A percentile compares a stretch with the other conserved stretches of the same genome.
These are phyloP conservation scores for Aurifilum marmelostoma DNA, from an alignment of 2,329 filamentous ascomycete genomes.

Conservation along the genomic window DNA sequence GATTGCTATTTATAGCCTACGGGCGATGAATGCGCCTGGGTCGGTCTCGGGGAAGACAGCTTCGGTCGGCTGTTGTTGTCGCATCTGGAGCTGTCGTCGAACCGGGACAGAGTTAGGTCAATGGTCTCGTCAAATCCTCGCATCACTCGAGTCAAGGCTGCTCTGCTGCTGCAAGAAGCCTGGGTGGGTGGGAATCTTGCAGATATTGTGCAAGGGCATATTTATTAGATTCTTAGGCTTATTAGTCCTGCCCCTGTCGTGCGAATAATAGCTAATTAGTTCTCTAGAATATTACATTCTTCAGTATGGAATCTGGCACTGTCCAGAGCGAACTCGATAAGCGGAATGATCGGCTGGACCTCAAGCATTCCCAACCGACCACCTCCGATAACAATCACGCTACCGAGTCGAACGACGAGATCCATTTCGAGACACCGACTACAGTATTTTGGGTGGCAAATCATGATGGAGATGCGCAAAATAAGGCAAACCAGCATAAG, in stretches of 20 bases:
- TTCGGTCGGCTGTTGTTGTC: background rate
- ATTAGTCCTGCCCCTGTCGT: background rate
- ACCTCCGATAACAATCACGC: background rate
- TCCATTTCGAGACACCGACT: too few species aligned
- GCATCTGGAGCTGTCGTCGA: background rate
- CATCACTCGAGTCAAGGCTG: constrained; percentile 1
- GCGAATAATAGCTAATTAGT: background rate
- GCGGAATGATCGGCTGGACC: background rate
- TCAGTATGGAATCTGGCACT: background rate
- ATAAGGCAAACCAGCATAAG: too few species aligned
- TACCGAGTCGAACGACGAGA: background rate
- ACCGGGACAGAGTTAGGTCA: background rate
- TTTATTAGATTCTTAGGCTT: background rate
- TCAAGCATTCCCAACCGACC: background rate
- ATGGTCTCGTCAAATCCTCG: background rate
- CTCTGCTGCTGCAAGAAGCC: background rate
- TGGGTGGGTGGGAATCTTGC: constrained; percentile 1
- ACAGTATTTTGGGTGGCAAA: too few species aligned
- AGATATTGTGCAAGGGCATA: background rate
- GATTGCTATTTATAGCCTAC: too few species aligned
- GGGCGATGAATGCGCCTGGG: too few species aligned
- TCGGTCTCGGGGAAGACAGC: too few species aligned
- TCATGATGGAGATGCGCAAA: too few species aligned
- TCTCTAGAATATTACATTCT: background rate
- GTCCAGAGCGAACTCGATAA: background rate